Base-by-base conservation (phyloP, 805 yeast species). In the Komagataella kurtzmanii region DNA sequence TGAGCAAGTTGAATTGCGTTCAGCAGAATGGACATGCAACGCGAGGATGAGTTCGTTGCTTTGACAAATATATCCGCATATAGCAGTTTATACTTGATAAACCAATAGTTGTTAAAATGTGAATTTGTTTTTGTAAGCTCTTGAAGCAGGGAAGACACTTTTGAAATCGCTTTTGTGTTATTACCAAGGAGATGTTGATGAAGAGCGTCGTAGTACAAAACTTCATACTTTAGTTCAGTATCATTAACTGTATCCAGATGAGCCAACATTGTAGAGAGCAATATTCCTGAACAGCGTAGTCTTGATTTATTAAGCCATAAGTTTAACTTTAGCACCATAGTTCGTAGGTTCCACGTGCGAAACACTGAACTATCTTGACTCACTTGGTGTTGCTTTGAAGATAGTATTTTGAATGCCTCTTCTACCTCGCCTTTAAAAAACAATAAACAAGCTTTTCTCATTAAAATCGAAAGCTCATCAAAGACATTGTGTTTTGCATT, bases 1-100 rank as follows among this genome's bases (percentile, higher is more conserved):
- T 71, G 70, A 0, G 85, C 76, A 10, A 70, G 58, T 48, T 74
- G 72, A 1, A 83, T 62, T 50, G 79, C 71, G 54, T 77, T 77
- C 5, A 77, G 59, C 0, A 81, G 58, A 17, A 74, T 59, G 0
- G 83, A 73, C 7, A 83, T 55, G 12, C 80, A 76, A 3, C 71
- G 63, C 3, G 50, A 23, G 0, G 76, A 73, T 14, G 74, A 61
- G 4, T 64, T 56, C 12, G 47, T 45, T 1, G 47, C 14, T 12
- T 18, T 45, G 21, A 73, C 56, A 53, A 79, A 63, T 1, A 79
- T 67, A 12, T 65, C 58, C 46, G 79, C 72, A 56, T 76, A 75
- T 50, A 80, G 57, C 8, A 80, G 57, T 48, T 72, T 76, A 52
- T 75, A 71, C 57, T 69, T 70, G 19, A 79, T 63, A 44, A 68